Evolutionary conservation across 208 protist genomes (phyloP).

Genomic region (Trypanosoma congolense): DNA sequence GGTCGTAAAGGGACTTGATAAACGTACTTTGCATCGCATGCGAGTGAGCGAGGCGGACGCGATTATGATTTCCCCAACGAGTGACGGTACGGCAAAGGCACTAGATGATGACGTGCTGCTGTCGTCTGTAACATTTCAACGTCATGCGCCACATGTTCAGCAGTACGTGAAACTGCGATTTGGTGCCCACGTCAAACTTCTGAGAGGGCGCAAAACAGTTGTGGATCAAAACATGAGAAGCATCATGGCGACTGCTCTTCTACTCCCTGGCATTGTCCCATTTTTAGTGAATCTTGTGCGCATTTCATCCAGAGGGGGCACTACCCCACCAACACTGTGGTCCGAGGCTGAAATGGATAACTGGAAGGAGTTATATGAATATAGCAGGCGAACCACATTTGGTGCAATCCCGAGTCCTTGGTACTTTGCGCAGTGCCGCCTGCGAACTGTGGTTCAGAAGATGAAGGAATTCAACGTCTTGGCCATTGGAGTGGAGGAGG

Average conservation of each 20-base stretch:
- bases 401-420: constrained; percentile 53
- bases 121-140: constrained; percentile 73
- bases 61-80: constrained; percentile 70
- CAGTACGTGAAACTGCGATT: constrained; percentile 84
- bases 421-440: constrained; percentile 41
- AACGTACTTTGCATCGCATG: constrained; percentile 56
- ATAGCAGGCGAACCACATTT: constrained; percentile 71
- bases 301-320: constrained; percentile 49
- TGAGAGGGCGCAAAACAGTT: constrained; percentile 53
- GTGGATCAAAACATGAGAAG: constrained; percentile 82
- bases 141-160: constrained; percentile 54
- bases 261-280: constrained; percentile 76
- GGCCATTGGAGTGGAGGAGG: constrained; percentile 70
- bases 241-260: constrained; percentile 72
- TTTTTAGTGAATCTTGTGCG: constrained; percentile 85
- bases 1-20: constrained; percentile 54
- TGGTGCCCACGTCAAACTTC: constrained; percentile 64
- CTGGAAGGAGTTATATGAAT: constrained; percentile 80
- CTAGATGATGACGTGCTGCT: constrained; percentile 86
- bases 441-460: constrained; percentile 33
- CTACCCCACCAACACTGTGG: constrained; percentile 51
- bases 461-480: constrained; percentile 71
- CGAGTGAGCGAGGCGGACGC: constrained; percentile 52
- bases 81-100: constrained; percentile 59
- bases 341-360: constrained; percentile 44